These are phyloP conservation scores for Pythium grandisporangium DNA, from an alignment of 352 stramenopile genomes.

Conservation along the genomic window DNA sequence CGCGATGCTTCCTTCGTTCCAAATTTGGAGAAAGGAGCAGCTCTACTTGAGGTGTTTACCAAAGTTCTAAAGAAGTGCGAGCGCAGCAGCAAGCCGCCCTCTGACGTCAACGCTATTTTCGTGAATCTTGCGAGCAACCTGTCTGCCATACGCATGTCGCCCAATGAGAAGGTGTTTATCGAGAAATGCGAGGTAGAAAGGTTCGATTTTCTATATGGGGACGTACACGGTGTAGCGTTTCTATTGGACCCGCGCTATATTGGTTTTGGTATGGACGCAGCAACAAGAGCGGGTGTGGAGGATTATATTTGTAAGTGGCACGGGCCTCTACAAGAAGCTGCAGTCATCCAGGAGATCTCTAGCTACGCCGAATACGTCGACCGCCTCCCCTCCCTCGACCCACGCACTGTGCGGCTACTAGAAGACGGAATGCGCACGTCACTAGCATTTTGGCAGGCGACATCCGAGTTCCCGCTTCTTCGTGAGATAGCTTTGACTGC, in stretches of 20 bases:
- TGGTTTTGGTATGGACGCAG: background rate
- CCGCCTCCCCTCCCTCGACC: background rate
- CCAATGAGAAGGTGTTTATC: background rate
- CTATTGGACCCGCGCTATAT: background rate
- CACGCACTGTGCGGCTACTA: background rate
- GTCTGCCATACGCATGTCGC: background rate
- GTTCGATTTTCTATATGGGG: slow-evolving; percentile 6
- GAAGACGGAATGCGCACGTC: background rate
- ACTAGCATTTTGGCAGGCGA: background rate
- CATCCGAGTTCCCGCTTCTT: background rate
- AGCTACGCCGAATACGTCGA: background rate
- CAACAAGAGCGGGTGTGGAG: background rate
- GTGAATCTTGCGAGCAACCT: background rate
- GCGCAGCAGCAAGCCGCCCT: background rate
- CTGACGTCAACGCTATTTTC: slow-evolving; percentile 2
- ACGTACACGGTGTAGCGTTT: slow-evolving; percentile 2
- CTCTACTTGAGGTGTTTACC: background rate
- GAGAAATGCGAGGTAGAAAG: background rate
- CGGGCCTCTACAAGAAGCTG: background rate
- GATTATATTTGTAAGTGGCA: background rate
- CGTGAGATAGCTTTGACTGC: background rate
- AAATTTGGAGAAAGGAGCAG: background rate
- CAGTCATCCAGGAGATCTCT: background rate
- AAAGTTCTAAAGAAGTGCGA: slow-evolving; percentile 2
- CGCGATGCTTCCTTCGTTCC: background rate